Evolutionary conservation across 345 rosid genomes (phyloP).

Genomic region (Gossypium stocksii): DNA sequence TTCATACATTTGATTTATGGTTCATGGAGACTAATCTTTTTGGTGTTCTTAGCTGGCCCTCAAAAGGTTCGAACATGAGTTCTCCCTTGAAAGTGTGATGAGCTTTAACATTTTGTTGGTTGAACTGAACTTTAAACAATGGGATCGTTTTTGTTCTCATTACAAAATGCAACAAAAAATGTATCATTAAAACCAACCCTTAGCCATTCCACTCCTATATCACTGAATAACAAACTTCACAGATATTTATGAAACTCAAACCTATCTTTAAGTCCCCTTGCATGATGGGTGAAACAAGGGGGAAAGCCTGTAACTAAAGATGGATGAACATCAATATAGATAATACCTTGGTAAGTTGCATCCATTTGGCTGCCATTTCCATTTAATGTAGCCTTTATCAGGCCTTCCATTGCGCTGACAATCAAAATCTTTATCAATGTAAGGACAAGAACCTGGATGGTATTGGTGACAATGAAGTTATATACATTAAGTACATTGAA

Average conservation of each 20-base stretch:
- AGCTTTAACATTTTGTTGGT: background rate
- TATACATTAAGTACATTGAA: background rate
- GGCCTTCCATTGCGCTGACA: slow-evolving; percentile 73
- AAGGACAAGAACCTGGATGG: slow-evolving; percentile 63
- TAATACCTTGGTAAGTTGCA: slow-evolving; percentile 64
- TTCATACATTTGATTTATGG: no score
- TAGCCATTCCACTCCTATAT: background rate
- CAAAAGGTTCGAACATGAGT: no score
- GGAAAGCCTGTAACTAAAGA: background rate
- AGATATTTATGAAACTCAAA: background rate
- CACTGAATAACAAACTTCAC: no score
- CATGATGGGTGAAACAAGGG: background rate
- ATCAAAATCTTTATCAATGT: slow-evolving; percentile 67
- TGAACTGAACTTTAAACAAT: background rate
- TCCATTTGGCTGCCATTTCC: slow-evolving; percentile 47
- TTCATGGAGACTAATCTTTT: no score
- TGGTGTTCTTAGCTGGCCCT: no score
- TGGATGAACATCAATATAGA: background rate
- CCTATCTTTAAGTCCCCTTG: background rate
- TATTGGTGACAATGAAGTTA: slow-evolving; percentile 14
- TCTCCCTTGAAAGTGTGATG: no score
- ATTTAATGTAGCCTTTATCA: slow-evolving; percentile 42
- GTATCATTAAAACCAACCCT: no score
- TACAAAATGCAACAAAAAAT: background rate
- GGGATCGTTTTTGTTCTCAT: background rate